phyloP scores from a whole-genome alignment of 2,329 filamentous ascomycete species.

The Orbilia ellipsospora region DNA sequence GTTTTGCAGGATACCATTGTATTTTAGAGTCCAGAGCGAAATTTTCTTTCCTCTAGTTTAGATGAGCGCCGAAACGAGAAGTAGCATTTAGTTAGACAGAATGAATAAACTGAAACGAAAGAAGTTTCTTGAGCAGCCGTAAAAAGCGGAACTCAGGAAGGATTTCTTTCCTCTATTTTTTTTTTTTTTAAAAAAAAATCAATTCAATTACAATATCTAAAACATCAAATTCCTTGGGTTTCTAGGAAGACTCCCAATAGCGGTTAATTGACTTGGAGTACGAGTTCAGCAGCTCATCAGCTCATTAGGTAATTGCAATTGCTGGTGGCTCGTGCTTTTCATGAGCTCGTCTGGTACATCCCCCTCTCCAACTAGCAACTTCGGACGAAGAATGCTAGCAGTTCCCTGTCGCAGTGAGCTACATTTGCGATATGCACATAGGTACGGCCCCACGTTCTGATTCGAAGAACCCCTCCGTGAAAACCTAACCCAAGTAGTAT shows the following conservation, averaged over 20 bases:
- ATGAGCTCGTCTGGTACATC: slow-evolving; percentile 26
- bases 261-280: neutral
- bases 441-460: neutral
- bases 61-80: slow-evolving; percentile 26
- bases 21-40: slow-evolving; percentile 38
- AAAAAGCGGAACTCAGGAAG: slow-evolving; percentile 6
- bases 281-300: neutral
- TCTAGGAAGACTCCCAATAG: neutral
- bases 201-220: no score
- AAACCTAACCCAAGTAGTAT: no score
- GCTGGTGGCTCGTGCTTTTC: neutral
- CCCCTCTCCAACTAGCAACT: neutral
- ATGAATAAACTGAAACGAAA: slow-evolving; percentile 34
- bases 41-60: slow-evolving; percentile 24
- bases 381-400: slow-evolving; percentile 4
- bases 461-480: neutral
- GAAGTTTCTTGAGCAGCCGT: slow-evolving; percentile 16
- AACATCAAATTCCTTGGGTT: neutral
- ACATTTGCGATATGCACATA: no score
- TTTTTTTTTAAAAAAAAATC: neutral
- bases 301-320: slow-evolving; percentile 20
- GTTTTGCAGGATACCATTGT: slow-evolving; percentile 47
- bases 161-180: neutral
- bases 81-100: slow-evolving; percentile 36
- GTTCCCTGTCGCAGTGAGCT: no score